phyloP scores from a whole-genome alignment of 208 protist species.

The Trypanosoma boissoni region DNA sequence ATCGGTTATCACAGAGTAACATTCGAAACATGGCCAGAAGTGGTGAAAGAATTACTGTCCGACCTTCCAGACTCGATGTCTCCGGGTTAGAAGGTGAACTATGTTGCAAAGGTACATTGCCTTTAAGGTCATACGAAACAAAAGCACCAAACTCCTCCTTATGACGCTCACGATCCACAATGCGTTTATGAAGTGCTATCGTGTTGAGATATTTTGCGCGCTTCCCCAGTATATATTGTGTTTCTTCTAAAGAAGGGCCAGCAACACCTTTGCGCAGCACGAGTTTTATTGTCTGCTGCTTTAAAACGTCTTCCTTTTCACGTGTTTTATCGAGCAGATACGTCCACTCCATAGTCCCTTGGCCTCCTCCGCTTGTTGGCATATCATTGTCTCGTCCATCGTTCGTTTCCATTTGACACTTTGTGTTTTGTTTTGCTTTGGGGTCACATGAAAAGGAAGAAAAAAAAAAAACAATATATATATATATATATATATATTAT shows the following conservation, averaged over 20 bases:
- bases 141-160: slow-evolving; percentile 8
- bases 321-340: slow-evolving; percentile 15
- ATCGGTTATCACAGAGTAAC: slow-evolving; percentile 22
- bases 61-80: slow-evolving; percentile 18
- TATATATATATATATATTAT: no score
- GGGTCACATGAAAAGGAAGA: background rate
- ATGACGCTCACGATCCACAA: slow-evolving; percentile 6
- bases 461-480: background rate
- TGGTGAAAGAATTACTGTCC: slow-evolving; percentile 17
- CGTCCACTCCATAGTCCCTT: background rate
- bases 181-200: slow-evolving; percentile 3
- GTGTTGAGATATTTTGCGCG: background rate
- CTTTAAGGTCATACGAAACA: slow-evolving; percentile 19
- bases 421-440: background rate
- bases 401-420: background rate
- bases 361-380: background rate
- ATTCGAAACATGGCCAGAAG: slow-evolving; percentile 25
- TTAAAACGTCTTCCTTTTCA: slow-evolving; percentile 5
- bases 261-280: slow-evolving; percentile 16
- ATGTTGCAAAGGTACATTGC: background rate
- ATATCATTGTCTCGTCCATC: background rate
- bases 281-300: slow-evolving; percentile 16
- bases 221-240: background rate
- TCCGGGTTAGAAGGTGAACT: background rate
- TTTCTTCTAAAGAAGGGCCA: slow-evolving; percentile 7